Evolutionary conservation across 2,329 filamentous ascomycete genomes (phyloP).

Genomic region (Grosmannia huntii): DNA sequence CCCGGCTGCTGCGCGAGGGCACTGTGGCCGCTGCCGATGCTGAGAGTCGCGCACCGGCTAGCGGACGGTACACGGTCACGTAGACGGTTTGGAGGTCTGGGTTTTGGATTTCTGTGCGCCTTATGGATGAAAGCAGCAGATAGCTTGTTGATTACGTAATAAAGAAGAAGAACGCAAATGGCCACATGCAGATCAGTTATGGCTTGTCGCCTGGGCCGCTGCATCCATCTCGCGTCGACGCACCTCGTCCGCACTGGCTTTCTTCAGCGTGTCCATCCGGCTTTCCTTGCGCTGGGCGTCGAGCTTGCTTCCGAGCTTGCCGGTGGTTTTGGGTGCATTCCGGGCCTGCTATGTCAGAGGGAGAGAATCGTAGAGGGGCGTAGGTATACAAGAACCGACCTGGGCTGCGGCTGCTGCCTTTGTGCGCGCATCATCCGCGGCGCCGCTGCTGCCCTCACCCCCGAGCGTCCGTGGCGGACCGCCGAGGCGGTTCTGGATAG

Average conservation of each 20-base stretch:
- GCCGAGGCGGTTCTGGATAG: conserved; percentile 29
- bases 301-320: conserved; percentile 59
- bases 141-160: neutral
- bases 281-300: conserved; percentile 68
- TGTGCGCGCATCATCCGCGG: conserved; percentile 46
- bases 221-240: conserved; percentile 56
- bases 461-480: conserved; percentile 54
- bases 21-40: conserved; percentile 81
- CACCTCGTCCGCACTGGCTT: conserved; percentile 54
- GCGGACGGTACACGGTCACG: conserved; percentile 77
- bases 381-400: conserved; percentile 36
- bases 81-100: conserved; percentile 25
- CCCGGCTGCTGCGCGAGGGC: conserved; percentile 76
- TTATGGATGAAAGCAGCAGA: neutral
- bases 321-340: conserved; percentile 37
- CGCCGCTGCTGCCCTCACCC: conserved; percentile 20
- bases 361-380: neutral
- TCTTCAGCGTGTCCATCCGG: conserved; percentile 51
- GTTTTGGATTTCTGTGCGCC: too few species aligned
- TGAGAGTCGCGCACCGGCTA: conserved; percentile 65
- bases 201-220: conserved; percentile 40
- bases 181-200: conserved; percentile 28
- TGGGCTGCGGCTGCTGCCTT: conserved; percentile 75
- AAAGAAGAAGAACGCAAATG: neutral
- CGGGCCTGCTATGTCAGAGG: neutral